phyloP scores from a whole-genome alignment of 352 stramenopile genomes.

The Phytophthora ramorum region DNA sequence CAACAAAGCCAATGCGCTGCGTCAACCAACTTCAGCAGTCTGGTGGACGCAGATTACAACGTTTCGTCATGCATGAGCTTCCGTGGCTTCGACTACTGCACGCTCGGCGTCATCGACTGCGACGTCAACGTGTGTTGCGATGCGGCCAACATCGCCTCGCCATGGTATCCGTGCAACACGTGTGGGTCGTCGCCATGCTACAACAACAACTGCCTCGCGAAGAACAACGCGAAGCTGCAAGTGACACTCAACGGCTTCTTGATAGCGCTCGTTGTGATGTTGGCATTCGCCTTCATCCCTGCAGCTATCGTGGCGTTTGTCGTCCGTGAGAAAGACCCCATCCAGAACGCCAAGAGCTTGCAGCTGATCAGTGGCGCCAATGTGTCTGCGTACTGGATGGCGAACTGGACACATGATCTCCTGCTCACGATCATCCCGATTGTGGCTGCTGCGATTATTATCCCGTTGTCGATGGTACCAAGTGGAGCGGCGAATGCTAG shows the following conservation, averaged over 20 bases:
- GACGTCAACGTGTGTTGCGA: constrained; percentile 55
- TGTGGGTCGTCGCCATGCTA: constrained; percentile 41
- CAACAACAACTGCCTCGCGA: constrained; percentile 54
- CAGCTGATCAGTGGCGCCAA: constrained; percentile 71
- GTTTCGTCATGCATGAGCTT: constrained; percentile 11
- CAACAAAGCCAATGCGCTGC: constrained; percentile 39
- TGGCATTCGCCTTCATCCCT: constrained; percentile 77
- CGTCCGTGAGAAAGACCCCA: constrained; percentile 70
- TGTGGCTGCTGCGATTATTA: constrained; percentile 35
- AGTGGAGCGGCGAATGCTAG: constrained; percentile 24
- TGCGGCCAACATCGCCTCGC: constrained; percentile 38
- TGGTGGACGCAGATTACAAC: constrained; percentile 23
- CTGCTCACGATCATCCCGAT: constrained; percentile 50
- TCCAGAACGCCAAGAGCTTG: constrained; percentile 70
- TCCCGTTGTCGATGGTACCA: constrained; percentile 44
- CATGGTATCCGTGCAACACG: constrained; percentile 54
- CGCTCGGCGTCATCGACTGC: constrained; percentile 36
- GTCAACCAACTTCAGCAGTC: constrained; percentile 21
- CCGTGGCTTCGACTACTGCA: constrained; percentile 43
- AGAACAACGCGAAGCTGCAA: constrained; percentile 68
- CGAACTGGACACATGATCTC: constrained; percentile 64
- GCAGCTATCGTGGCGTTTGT: constrained; percentile 70
- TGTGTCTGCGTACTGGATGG: constrained; percentile 62
- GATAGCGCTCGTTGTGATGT: constrained; percentile 58
- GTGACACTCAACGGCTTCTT: constrained; percentile 71